Base-by-base conservation (phyloP, 441 rosid species). In the Cnidoscolus chayamansa region DNA sequence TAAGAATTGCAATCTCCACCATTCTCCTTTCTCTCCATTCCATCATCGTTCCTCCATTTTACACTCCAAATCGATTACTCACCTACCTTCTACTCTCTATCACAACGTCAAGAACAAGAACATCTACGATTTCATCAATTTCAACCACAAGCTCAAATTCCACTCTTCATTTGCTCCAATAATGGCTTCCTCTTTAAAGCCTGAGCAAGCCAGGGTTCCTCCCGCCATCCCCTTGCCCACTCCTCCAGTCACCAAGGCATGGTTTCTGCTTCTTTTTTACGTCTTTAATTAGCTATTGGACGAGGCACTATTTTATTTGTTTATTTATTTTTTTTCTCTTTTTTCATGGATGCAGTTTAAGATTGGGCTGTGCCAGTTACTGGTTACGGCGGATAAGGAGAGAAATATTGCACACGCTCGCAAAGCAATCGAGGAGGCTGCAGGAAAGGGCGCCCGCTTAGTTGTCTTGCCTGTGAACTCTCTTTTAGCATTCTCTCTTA, bases 381-480 rank as follows among this genome's bases (percentile, higher is more conserved):
- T 85, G 53, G 95, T 93, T 32, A 86, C 95, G 9, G 65, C 86
- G 11, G 98, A 91, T 74, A 92, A 93, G 78, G 85, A 83, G 74
- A 82, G 89, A 84, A 91, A 95, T 83, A 87, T 95, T 12, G 84
- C 86, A 15, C 90, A 87, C 30, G 97, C 96, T 2, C 86, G 85
- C 43, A 73, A 73, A 13, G 89, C 90, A 12, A 88, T 95, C 19
- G 85, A 85, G 60, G 88, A 95, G 78, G 96, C 96, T 75, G 93
- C 90, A 32, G 83, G 76, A 45, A 90, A 81, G 76, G 98, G 96
- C 57, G 95, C 95, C 60, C 78, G 82, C 79, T 98, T 90, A 74
- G 91, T 93, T 81, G 57, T 95, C 55, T 87, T 95, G 81, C 98
- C 96, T 15, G 96, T 90, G 25, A 86, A 98, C 79, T 68, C 40